Conservation (phyloP, 768 basidiomycete genomes). For the Tephrocybe sp. region DNA sequence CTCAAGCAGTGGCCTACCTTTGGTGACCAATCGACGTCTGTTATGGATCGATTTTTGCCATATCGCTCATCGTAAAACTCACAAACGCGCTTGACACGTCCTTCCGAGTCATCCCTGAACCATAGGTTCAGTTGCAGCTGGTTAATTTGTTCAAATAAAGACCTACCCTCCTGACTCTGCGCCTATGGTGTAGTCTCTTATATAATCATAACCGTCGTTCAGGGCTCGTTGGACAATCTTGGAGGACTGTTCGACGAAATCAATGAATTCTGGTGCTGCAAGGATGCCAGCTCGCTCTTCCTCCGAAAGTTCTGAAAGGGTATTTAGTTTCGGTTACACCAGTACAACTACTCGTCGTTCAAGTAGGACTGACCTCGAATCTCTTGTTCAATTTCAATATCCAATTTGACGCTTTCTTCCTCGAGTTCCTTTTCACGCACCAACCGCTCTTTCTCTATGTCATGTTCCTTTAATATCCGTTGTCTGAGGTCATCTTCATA, state of each 20-base stretch:
- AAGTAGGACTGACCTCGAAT: constrained; percentile 60
- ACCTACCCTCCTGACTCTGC: constrained; percentile 82
- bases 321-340: not conserved
- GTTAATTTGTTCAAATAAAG: too few relatives aligned
- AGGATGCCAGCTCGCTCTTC: constrained; percentile 84
- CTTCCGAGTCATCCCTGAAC: constrained; percentile 84
- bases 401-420: constrained; percentile 80
- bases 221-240: constrained; percentile 95
- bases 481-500: constrained; percentile 77
- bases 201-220: constrained; percentile 96
- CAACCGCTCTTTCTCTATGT: constrained; percentile 66
- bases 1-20: constrained; percentile 52
- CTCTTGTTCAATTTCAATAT: constrained; percentile 84
- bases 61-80: constrained; percentile 91
- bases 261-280: constrained; percentile 86
- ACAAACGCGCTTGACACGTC: constrained; percentile 91
- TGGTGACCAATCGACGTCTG: constrained; percentile 96
- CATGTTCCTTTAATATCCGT: constrained; percentile 66
- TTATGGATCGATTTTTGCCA: constrained; percentile 92
- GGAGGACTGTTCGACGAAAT: constrained; percentile 92
- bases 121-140: not conserved
- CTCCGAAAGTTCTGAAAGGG: constrained; percentile 72
- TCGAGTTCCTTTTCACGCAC: constrained; percentile 77
- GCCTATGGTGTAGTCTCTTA: constrained; percentile 92
- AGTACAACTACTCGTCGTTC: not conserved